Conservation (phyloP, 768 basidiomycete species). For the Phlegmacium glaucopus region DNA sequence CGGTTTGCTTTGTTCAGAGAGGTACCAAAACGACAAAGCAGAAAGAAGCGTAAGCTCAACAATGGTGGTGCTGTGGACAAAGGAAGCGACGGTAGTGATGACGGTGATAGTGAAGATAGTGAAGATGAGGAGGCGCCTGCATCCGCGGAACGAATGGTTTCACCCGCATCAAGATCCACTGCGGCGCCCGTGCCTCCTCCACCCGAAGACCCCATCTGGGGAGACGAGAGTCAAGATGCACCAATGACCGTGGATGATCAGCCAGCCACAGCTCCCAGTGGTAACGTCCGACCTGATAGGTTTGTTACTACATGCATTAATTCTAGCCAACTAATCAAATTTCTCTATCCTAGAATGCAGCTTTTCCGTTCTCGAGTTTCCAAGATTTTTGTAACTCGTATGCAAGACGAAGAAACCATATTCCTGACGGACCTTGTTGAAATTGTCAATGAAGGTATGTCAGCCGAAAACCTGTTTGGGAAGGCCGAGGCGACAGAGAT, state of each 20-base stretch:
- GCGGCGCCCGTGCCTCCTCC: constrained; percentile 25
- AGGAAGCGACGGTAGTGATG: constrained; percentile 48
- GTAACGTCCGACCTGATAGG: constrained; percentile 55
- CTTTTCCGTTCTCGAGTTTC: constrained; percentile 82
- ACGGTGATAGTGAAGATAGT: constrained; percentile 37
- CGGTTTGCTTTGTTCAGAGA: constrained; percentile 98
- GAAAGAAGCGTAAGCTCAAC: constrained; percentile 87
- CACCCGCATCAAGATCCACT: constrained; percentile 32
- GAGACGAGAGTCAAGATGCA: constrained; percentile 63
- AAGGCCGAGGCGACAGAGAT: constrained; percentile 75
- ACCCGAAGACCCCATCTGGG: constrained; percentile 60
- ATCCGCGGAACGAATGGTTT: constrained; percentile 47
- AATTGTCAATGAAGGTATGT: constrained; percentile 72
- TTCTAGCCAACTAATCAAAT: constrained; percentile 5
- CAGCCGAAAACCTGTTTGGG: constrained; percentile 65
- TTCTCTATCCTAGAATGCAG: constrained; percentile 47
- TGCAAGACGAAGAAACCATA: constrained; percentile 77
- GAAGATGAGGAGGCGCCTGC: constrained; percentile 32
- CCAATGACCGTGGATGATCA: constrained; percentile 52
- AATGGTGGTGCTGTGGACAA: constrained; percentile 53
- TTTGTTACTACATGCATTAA: constrained; percentile 26
- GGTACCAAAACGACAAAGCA: constrained; percentile 76
- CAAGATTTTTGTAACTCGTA: constrained; percentile 57
- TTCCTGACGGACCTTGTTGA: constrained; percentile 68
- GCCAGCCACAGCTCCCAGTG: constrained; percentile 25